Evolutionary conservation across 1,284 basidiomycete genomes (phyloP).

Genomic region (Microbotryomycetes sp.): DNA sequence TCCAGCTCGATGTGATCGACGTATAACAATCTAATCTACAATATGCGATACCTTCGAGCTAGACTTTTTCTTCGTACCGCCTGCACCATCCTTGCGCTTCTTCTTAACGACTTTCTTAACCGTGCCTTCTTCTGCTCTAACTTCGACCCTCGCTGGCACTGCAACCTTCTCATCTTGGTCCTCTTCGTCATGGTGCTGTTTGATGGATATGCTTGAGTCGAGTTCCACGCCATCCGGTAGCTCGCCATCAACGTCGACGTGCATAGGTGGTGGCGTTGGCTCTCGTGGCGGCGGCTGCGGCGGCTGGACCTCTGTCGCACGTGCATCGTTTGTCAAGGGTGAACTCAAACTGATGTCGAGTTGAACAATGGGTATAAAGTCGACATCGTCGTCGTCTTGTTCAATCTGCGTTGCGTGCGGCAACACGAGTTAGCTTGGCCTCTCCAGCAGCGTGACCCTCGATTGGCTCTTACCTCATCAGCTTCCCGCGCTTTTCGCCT

Average conservation of each 20-base stretch:
- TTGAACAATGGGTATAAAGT: conserved; percentile 32
- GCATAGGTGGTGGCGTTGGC: conserved; percentile 46
- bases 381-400: conserved; percentile 20
- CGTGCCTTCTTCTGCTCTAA: conserved; percentile 16
- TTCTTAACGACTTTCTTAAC: conserved; percentile 55
- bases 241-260: conserved; percentile 72
- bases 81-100: conserved; percentile 52
- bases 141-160: background rate
- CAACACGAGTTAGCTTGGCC: conserved; percentile 43
- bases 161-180: conserved; percentile 13
- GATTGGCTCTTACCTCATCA: conserved; percentile 11
- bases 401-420: conserved; percentile 53
- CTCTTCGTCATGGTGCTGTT: conserved; percentile 42
- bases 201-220: conserved; percentile 13
- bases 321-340: no score
- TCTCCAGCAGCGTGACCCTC: conserved; percentile 21
- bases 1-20: no score
- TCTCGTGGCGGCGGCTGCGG: conserved; percentile 27
- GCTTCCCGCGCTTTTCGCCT: conserved; percentile 46
- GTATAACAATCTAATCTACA: no score
- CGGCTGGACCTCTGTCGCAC: conserved; percentile 41
- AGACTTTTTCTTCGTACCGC: conserved; percentile 22
- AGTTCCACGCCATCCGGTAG: conserved; percentile 62
- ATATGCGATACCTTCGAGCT: conserved; percentile 33
- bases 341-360: conserved; percentile 41